phyloP scores from a whole-genome alignment of 2,329 filamentous ascomycete species.

The Sphaerulina vaccinii region DNA sequence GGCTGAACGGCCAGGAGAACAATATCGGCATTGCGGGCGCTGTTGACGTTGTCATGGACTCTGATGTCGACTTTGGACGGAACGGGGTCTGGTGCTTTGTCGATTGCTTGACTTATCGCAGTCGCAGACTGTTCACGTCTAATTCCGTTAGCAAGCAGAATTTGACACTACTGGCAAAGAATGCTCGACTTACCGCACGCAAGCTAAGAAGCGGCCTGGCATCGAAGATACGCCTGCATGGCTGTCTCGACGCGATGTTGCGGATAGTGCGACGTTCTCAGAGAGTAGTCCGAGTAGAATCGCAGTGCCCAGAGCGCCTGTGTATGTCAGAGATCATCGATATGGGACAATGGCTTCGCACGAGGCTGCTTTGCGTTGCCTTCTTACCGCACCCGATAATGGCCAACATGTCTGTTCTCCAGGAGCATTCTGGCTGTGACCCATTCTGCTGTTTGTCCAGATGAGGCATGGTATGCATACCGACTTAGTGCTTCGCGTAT shows the following conservation, averaged over 20 bases:
- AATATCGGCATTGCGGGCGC: conserved; percentile 3
- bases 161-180: neutral
- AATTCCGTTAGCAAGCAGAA: neutral
- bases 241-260: neutral
- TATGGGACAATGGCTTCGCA: too few species aligned
- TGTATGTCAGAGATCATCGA: neutral
- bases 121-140: conserved; percentile 8
- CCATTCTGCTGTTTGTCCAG: too few species aligned
- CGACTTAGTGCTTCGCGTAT: too few species aligned
- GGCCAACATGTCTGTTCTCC: too few species aligned
- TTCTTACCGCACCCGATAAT: neutral
- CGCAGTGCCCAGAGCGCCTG: conserved; percentile 15
- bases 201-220: conserved; percentile 9
- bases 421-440: too few species aligned
- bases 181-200: conserved; percentile 2
- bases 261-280: neutral
- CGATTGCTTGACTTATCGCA: neutral
- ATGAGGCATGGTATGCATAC: too few species aligned
- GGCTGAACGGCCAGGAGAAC: conserved; percentile 15
- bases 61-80: neutral
- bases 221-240: neutral
- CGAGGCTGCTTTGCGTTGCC: too few species aligned
- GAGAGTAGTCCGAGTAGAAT: conserved; percentile 11
- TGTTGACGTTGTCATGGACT: conserved; percentile 6
- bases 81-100: neutral